These are phyloP conservation scores for Monotropa hypopitys DNA, from an alignment of 179 eudicot genomes.

Conservation along the genomic window DNA sequence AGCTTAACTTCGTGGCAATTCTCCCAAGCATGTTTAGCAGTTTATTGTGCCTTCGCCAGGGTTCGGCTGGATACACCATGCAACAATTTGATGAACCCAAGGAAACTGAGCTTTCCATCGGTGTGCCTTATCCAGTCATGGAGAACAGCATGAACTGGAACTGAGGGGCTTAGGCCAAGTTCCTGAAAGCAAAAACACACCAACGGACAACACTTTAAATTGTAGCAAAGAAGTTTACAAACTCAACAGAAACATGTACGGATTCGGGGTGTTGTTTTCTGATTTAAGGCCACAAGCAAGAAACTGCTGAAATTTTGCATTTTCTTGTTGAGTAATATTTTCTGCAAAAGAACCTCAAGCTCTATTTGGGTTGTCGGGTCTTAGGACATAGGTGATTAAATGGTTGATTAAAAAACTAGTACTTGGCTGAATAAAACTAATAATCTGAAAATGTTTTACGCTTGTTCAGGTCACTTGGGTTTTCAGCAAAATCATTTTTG, in stretches of 20 bases:
- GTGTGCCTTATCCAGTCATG: constrained; percentile 83
- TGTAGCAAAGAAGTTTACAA: background rate
- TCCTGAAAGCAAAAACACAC: constrained; percentile 34
- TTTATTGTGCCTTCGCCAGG: constrained; percentile 24
- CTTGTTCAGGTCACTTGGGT: background rate
- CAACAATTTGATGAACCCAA: constrained; percentile 67
- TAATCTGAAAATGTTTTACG: background rate
- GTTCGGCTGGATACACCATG: constrained; percentile 50
- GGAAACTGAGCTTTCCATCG: constrained; percentile 84
- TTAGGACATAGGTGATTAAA: background rate
- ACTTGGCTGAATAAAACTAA: background rate
- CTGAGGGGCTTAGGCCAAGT: constrained; percentile 71
- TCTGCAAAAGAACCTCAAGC: background rate
- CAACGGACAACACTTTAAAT: too few relatives aligned
- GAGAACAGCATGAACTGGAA: constrained; percentile 85
- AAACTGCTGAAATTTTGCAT: background rate
- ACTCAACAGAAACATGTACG: background rate
- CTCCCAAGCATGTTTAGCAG: background rate
- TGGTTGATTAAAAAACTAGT: background rate
- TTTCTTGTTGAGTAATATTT: background rate
- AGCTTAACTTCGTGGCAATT: background rate
- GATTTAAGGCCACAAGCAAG: background rate
- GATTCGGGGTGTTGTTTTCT: background rate
- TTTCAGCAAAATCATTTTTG: constrained; percentile 1
- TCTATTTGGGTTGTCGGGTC: background rate